Evolutionary conservation across 2,329 filamentous ascomycete species (phyloP), one percentile per base, ranked within the genome.

Genomic region (Aspergillus sergii): DNA sequence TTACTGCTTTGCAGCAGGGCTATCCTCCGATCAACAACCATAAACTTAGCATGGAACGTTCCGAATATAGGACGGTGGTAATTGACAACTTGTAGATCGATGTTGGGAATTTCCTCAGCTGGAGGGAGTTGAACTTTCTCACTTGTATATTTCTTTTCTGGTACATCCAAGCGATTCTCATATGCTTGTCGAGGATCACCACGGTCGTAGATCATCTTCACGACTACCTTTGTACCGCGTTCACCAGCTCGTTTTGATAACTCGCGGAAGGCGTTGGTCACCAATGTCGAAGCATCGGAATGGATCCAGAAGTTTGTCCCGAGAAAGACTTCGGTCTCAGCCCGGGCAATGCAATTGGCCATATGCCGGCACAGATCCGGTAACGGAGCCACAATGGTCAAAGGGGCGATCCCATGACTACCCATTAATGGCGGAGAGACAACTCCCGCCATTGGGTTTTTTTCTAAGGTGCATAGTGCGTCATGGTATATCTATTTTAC

Each of bases 1-100:
- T 94, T 94, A 74, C 93, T 93, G 78, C 90, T 93, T 77, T 91
- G 89, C 1, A 94, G 74, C 1, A 91, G 80, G 0, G 86, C 91
- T n/a, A 90, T 81, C 65, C 85, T 86, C 8, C 91, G 84, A 74
- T 94, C 91, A 1, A 94, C 86, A 1, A 94, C 81, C 82, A 92
- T 91, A 72, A 90, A 93, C 72, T 94, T 94, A 65, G 88, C 83
- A 71, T 94, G 91, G 46, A 93, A 90, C 0, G 91, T 94, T 0
- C 91, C 91, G 3, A 94, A 76, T 1, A 90, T 76, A 1, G 90
- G 85, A 14, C 84, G 83, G 70, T 94, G 91, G 69, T 88, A 89
- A 71, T 92, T 94, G 64, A 91, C 84, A 7, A 93, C 90, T 71
- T 92, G 82, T 39, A 94, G 75, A 65, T 93, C 88, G 32, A 94